Evolutionary conservation across 2,329 filamentous ascomycete genomes (phyloP).

Genomic region (Madurella mycetomatis): DNA sequence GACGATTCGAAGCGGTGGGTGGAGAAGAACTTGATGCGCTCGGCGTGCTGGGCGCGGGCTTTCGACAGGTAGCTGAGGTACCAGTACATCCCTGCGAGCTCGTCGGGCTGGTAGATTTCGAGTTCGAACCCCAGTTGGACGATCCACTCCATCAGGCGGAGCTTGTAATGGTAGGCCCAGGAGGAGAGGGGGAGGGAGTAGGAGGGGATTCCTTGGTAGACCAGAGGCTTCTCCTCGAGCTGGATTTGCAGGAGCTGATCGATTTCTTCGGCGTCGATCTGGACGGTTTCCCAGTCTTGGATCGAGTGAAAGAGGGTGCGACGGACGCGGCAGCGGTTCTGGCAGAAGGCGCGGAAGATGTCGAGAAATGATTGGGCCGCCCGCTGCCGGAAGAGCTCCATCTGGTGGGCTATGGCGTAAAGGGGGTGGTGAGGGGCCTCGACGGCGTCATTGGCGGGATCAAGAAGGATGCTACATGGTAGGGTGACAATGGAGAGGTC

Average conservation of each 20-base stretch:
- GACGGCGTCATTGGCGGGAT: constrained; percentile 69
- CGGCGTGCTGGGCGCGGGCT: constrained; percentile 63
- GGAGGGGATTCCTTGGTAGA: constrained; percentile 36
- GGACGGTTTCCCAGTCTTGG: constrained; percentile 76
- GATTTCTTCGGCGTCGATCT: constrained; percentile 74
- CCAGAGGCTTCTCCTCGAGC: constrained; percentile 56
- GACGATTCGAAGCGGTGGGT: constrained; percentile 32
- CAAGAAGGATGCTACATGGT: constrained; percentile 65
- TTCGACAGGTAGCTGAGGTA: constrained; percentile 72
- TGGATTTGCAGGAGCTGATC: constrained; percentile 63
- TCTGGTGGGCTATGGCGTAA: constrained; percentile 65
- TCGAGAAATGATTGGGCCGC: constrained; percentile 73
- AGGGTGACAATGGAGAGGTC: constrained; percentile 76
- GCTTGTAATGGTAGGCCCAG: constrained; percentile 87
- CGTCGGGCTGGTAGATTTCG: constrained; percentile 80
- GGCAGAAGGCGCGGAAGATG: constrained; percentile 75
- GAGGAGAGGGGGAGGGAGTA: constrained; percentile 71
- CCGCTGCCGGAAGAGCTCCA: constrained; percentile 63
- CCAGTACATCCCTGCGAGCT: constrained; percentile 87
- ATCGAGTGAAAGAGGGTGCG: constrained; percentile 83
- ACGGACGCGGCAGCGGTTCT: constrained; percentile 87
- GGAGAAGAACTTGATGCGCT: constrained; percentile 67
- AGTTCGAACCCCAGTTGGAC: constrained; percentile 93
- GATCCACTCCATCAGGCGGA: constrained; percentile 81
- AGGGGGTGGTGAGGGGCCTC: constrained; percentile 71